Base-by-base conservation (phyloP, 345 rosid genomes). In the Salix brachista region DNA sequence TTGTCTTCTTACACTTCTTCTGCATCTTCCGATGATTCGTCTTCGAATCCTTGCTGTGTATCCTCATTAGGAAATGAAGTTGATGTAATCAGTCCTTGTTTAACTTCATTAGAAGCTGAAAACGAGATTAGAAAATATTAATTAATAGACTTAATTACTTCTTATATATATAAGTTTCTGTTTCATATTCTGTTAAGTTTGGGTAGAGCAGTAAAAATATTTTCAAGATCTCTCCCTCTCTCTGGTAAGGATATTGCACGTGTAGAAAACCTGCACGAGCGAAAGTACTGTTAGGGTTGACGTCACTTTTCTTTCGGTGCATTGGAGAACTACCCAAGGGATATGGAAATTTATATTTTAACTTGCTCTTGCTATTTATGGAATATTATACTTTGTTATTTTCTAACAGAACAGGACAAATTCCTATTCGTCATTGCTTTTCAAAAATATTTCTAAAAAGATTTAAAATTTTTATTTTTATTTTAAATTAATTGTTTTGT, bases 1-100 rank as follows among this genome's bases (percentile, higher is more conserved):
- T 79, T 84, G 30, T 80, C 83, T 58, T 86, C 89, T 34, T 87
- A 83, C 83, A 84, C 89, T 8, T 87, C 87, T 54, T 69, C 77
- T 30, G 69, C 73, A 48, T 67, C 65, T 32, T 80, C 86, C 37
- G 83, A 88, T 23, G 84, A 84, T 48, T 87, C 91, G 62, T 88
- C 91, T 42, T 73, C 77, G 4, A 80, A 80, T 37, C 85, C 83
- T 21, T 79, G 87, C 72, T 80, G 87, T 75, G 84, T 84, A 56
- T 78, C 90, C 70, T 80, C 83, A 1, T 28, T 72, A 56, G 82
- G 78, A 72, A 79, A 69, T 25, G 83, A 25, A 6, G 65, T 83
- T 70, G 81, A 75, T 76, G 69, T 69, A 42, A 75, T 25, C 74
- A 77, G 67, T 52, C 76, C 79, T 80, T 83, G 80, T 79, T 64